A percentile compares a stretch with the other conserved stretches of the same genome.
These are phyloP conservation scores for Durusdinium trenchii DNA, from an alignment of 73 alveolate genomes.

Conservation along the genomic window DNA sequence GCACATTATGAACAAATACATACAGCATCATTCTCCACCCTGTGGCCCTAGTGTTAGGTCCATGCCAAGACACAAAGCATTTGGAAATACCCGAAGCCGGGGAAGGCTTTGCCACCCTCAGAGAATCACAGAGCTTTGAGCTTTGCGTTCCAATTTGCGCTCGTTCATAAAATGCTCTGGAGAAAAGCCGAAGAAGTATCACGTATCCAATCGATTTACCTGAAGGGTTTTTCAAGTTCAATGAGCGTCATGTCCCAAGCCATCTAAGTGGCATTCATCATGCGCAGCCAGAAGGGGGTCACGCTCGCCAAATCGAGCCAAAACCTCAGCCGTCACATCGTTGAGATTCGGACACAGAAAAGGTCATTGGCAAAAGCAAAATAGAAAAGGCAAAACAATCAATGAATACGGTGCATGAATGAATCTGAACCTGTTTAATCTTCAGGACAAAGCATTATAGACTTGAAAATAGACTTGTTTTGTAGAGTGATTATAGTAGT, in stretches of 20 bases:
- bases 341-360: neutral
- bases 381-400: neutral
- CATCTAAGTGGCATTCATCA: neutral
- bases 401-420: neutral
- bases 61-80: neutral
- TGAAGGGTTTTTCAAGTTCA: too few relatives aligned
- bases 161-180: neutral
- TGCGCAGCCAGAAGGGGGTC: conserved; percentile 47
- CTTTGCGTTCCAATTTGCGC: neutral
- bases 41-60: neutral
- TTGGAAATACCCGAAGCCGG: conserved; percentile 5
- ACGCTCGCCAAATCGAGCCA: conserved; percentile 55
- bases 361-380: too few relatives aligned
- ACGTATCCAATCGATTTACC: neutral
- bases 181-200: neutral
- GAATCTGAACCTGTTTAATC: neutral
- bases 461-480: neutral
- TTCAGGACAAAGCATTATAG: neutral
- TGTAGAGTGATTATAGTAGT: neutral
- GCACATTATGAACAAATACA: too few relatives aligned
- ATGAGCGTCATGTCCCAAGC: neutral
- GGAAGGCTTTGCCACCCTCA: neutral
- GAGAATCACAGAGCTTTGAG: neutral
- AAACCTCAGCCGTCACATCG: conserved; percentile 35
- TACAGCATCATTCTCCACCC: too few relatives aligned